phyloP scores from a whole-genome alignment of 768 basidiomycete genomes.

The Tylopilus sp. region DNA sequence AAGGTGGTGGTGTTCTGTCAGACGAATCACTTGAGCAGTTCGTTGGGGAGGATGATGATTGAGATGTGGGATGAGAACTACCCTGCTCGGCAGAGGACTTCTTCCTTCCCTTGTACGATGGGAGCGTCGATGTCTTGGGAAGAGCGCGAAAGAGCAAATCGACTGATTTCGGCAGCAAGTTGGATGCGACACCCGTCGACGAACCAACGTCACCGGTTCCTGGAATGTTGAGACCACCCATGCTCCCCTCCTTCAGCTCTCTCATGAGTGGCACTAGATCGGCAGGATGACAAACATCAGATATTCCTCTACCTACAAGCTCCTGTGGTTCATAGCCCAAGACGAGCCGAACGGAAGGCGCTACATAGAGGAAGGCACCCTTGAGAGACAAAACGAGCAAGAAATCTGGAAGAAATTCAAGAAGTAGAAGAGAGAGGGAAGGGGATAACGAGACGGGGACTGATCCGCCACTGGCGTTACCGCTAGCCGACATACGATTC shows the following conservation, averaged over 20 bases:
- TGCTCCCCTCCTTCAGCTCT: constrained; percentile 71
- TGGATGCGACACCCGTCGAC: constrained; percentile 6
- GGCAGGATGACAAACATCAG: constrained; percentile 83
- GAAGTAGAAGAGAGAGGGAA: constrained; percentile 41
- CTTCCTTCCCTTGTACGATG: not conserved
- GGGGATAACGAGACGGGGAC: constrained; percentile 46
- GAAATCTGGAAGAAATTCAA: constrained; percentile 71
- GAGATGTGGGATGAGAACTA: not conserved
- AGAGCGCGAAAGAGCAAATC: constrained; percentile 84
- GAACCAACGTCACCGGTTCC: constrained; percentile 17
- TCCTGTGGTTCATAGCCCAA: constrained; percentile 87
- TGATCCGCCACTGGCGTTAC: constrained; percentile 24
- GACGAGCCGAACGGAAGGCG: constrained; percentile 71
- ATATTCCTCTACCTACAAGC: constrained; percentile 72
- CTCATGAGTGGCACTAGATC: constrained; percentile 90
- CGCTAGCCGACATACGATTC: constrained; percentile 9
- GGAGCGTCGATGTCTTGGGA: constrained; percentile 42
- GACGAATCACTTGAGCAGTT: not conserved
- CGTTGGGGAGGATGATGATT: not conserved
- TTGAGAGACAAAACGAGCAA: constrained; percentile 90
- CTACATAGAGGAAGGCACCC: constrained; percentile 89
- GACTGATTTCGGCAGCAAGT: constrained; percentile 50
- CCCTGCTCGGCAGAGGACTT: constrained; percentile 1
- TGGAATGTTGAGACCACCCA: constrained; percentile 14
- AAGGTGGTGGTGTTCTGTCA: constrained; percentile 32